Evolutionary conservation across 345 rosid species (phyloP).

Genomic region (Acer yangbiense): DNA sequence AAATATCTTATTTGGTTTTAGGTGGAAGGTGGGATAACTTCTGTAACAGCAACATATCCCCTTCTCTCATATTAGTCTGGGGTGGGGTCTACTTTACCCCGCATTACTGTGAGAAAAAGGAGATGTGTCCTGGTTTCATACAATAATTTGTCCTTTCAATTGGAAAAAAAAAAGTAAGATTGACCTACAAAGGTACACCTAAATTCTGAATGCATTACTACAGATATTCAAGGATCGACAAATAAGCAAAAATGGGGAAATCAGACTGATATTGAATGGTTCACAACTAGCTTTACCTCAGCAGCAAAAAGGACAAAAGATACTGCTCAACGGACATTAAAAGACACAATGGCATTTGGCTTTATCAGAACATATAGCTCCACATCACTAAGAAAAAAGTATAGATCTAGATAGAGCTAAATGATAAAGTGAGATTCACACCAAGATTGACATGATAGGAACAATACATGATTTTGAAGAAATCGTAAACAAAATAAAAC

Average conservation of each 20-base stretch:
- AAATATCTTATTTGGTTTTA: not conserved
- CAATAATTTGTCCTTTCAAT: not conserved
- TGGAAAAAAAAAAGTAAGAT: not conserved
- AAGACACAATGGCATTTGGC: not conserved
- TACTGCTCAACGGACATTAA: not conserved
- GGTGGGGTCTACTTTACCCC: not conserved
- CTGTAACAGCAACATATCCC: not conserved
- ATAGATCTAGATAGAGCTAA: not conserved
- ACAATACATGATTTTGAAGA: slow-evolving; percentile 5
- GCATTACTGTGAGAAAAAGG: not conserved
- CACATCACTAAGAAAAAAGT: not conserved
- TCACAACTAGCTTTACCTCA: not conserved
- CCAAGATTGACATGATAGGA: not conserved
- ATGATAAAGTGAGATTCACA: not conserved
- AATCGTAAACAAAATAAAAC: not conserved
- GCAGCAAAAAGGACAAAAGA: not conserved
- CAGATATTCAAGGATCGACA: not conserved
- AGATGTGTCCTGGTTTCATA: not conserved
- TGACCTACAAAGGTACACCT: not conserved
- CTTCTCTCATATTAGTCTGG: not conserved
- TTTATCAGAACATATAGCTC: not conserved
- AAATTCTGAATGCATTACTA: not conserved
- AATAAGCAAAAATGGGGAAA: not conserved
- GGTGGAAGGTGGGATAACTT: not conserved
- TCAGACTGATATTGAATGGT: not conserved